Evolutionary conservation across 176 grass and related monocot genomes (phyloP), one percentile per base, ranked within the genome.

Genomic region (Tuctoria greenei): DNA sequence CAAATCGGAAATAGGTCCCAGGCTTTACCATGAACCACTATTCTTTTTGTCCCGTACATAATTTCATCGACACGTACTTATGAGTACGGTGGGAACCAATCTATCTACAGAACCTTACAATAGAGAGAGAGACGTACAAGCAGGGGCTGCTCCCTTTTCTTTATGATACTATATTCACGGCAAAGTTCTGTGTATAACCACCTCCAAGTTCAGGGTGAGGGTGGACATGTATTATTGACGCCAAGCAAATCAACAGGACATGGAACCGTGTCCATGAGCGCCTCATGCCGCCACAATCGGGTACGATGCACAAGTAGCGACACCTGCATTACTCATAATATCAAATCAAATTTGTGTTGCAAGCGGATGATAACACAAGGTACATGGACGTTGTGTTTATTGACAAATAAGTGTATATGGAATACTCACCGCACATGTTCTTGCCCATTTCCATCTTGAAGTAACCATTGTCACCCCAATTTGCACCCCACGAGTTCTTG

Each of bases 391-490:
- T 51, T 6, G 46, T 21, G 14, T 18, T 43, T 15, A 13, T 16
- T 54, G 4, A 12, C 11, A n/a, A n/a, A 25, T 57, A 20, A 49
- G 23, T 40, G 50, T 5, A 26, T 61, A 36, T 2, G 15, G 36
- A 79, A 47, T 68, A 87, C 95, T 84, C 31, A 99, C 95, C 95
- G 6, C 95, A 99, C 95, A 99, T 99, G 83, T 99, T 99, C 85
- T 99, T 99, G 34, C 92, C 95, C 57, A 99, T 24, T 63, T 99
- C 95, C 95, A 99, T 99, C 82, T 99, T 99, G 92, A 99, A 99
- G 85, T 99, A 95, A 46, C 95, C 95, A 40, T 90, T 34, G 2
- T 74, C 72, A 41, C 95, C 95, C 95, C 95, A 99, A 17, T 99
- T 84, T 2, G 61, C 80, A 10, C 95, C 95, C 95, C 95, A 99